These are phyloP conservation scores for Colletotrichum sp. DNA, from an alignment of 2,329 filamentous ascomycete species.

Conservation along the genomic window DNA sequence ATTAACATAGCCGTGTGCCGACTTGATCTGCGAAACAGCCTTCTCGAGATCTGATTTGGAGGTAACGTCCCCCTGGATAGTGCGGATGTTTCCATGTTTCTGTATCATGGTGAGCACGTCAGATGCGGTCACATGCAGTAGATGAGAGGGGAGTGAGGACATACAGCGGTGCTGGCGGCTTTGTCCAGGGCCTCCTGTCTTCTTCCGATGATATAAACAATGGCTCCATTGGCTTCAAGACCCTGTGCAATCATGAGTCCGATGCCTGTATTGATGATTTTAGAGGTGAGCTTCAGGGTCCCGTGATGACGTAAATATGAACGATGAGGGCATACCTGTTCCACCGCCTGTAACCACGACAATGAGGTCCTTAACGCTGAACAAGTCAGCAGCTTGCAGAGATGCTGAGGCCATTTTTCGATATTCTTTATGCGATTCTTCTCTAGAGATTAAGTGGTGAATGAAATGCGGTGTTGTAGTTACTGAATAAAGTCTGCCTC, in stretches of 20 bases:
- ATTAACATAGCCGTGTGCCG: conserved; percentile 57
- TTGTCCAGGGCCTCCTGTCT: conserved; percentile 46
- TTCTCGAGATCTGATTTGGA: conserved; percentile 38
- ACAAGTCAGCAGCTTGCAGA: conserved; percentile 36
- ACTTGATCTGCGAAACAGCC: conserved; percentile 57
- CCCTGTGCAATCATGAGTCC: conserved; percentile 55
- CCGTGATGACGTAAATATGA: neutral
- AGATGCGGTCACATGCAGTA: neutral
- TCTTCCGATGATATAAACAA: conserved; percentile 57
- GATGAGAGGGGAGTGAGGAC: neutral
- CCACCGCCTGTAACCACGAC: conserved; percentile 62
- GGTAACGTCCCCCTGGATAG: conserved; percentile 35
- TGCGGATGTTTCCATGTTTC: conserved; percentile 14
- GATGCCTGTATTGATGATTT: conserved; percentile 40
- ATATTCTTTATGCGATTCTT: neutral
- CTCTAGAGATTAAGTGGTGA: neutral
- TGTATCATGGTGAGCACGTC: neutral
- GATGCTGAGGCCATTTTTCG: conserved; percentile 22
- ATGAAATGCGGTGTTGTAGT: conserved; percentile 1
- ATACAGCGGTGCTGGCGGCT: conserved; percentile 36
- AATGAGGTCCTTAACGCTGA: conserved; percentile 54
- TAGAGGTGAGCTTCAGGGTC: neutral
- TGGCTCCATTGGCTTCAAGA: conserved; percentile 54
- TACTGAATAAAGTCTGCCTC: conserved; percentile 9
- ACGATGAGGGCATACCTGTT: neutral